A percentile compares a stretch with the other conserved stretches of the same genome.
These are phyloP conservation scores for Wallacemonas sp. DNA, from an alignment of 208 protist species.

Conservation along the genomic window DNA sequence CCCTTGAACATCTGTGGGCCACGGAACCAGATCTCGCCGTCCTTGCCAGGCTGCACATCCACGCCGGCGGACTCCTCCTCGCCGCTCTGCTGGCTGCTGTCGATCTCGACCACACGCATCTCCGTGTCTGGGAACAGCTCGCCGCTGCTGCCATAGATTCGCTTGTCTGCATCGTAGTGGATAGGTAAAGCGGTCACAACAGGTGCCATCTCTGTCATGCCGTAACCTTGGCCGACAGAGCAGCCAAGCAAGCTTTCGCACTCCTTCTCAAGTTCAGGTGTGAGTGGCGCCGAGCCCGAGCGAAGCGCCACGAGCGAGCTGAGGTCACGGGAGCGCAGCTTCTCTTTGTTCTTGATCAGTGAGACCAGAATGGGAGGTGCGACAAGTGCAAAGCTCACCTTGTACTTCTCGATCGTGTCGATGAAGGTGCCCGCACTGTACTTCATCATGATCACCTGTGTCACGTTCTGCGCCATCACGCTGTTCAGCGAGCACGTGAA, in stretches of 20 bases:
- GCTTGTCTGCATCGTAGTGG: not conserved
- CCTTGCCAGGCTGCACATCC: constrained; percentile 17
- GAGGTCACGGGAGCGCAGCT: constrained; percentile 34
- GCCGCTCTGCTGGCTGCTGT: constrained; percentile 35
- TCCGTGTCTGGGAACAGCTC: constrained; percentile 29
- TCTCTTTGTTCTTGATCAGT: constrained; percentile 61
- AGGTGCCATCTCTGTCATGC: constrained; percentile 80
- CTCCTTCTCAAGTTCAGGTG: constrained; percentile 26
- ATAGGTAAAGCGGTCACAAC: constrained; percentile 18
- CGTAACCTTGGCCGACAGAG: constrained; percentile 60
- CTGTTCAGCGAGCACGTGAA: constrained; percentile 43
- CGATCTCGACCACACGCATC: constrained; percentile 36
- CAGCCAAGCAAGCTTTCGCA: constrained; percentile 14
- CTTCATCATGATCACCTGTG: constrained; percentile 44
- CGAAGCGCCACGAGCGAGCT: constrained; percentile 26
- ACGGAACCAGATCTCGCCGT: constrained; percentile 66
- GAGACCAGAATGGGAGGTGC: constrained; percentile 75
- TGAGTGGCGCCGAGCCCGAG: constrained; percentile 62
- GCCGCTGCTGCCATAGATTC: constrained; percentile 8
- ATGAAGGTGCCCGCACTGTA: constrained; percentile 56
- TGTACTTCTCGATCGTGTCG: constrained; percentile 40
- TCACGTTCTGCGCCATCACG: constrained; percentile 19
- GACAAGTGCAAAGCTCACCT: constrained; percentile 49
- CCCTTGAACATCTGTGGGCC: constrained; percentile 81
- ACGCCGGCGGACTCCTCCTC: constrained; percentile 26